Evolutionary conservation across 805 yeast genomes (phyloP).

Genomic region (Candida jianshihensis): DNA sequence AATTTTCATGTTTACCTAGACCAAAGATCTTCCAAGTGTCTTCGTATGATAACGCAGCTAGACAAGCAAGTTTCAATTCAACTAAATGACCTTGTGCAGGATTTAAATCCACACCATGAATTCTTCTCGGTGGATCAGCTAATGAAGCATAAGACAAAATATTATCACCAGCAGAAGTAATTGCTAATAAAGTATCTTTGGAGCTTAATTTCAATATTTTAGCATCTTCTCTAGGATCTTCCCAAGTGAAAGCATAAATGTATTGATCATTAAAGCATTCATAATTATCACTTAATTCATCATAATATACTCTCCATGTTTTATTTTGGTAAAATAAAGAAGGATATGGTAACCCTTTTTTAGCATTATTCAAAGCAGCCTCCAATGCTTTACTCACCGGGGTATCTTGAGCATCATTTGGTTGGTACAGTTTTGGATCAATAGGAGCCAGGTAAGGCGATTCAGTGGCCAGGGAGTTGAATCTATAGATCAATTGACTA

Average conservation of each 20-base stretch:
- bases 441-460: slow-evolving; percentile 73
- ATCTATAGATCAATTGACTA: slow-evolving; percentile 41
- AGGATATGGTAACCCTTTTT: slow-evolving; percentile 69
- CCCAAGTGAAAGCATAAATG: slow-evolving; percentile 88
- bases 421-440: slow-evolving; percentile 18
- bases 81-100: slow-evolving; percentile 78
- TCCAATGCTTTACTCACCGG: slow-evolving; percentile 66
- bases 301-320: slow-evolving; percentile 74
- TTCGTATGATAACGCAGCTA: slow-evolving; percentile 47
- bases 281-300: slow-evolving; percentile 60
- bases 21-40: slow-evolving; percentile 76
- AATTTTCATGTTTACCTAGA: slow-evolving; percentile 54
- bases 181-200: slow-evolving; percentile 70
- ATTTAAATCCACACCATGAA: slow-evolving; percentile 81
- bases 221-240: slow-evolving; percentile 79
- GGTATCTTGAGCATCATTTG: slow-evolving; percentile 14
- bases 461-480: slow-evolving; percentile 72
- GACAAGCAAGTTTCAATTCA: slow-evolving; percentile 70
- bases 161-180: slow-evolving; percentile 85
- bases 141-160: slow-evolving; percentile 65
- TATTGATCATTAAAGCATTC: slow-evolving; percentile 72
- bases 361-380: slow-evolving; percentile 58
- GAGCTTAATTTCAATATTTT: slow-evolving; percentile 52
- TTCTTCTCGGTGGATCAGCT: slow-evolving; percentile 62
- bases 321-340: slow-evolving; percentile 73